Base-by-base conservation (phyloP, 2,329 filamentous ascomycete species). In the Calonectria montana region DNA sequence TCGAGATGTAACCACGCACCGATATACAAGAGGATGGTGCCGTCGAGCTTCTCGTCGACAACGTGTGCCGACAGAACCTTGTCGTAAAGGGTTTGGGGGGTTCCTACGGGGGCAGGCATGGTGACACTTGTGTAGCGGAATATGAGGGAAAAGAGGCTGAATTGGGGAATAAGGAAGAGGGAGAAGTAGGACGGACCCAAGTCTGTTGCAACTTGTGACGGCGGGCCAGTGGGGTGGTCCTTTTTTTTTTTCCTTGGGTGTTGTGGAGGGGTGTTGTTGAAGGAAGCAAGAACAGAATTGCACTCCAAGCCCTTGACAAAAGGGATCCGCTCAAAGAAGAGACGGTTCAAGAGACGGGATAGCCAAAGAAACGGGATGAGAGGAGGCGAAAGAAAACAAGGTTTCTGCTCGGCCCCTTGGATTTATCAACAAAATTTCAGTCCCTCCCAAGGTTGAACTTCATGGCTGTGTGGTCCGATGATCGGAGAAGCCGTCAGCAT, bases 11-110 rank as follows among this genome's bases (percentile, higher is more conserved):
- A 18, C 16, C 29, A 83, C 91, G 78, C 88, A 95, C 95, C 95
- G 82, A 98, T 98, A 84, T 98, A 98, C 71, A 98, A 89, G 76
- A 98, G 87, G 80, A 97, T 88, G 70, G 96, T 98, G 85, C 96
- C 96, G 86, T 98, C 96, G 68, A 95, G 91, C 89, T 96, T 94
- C 90, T 97, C 94, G 81, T 98, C 94, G 82, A 99, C 96, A 80
- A 98, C 93, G 84, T 99, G 97, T 87, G 93, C 93, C 80, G 94
- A 91, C 80, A 98, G 93, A 85, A 98, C 96, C 92, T 98, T 98
- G 90, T 98, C 96, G 87, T 98, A 98, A 82, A 98, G 90, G 79
- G 96, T 98, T 85, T 92, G 92, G 67, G 94, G 94, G 76, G 88
- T 89, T 83, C 88, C 88, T 78, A 93, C 91, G 78, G 90, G 91